These are phyloP conservation scores for Papiliotrema laurentii DNA, from an alignment of 1,284 basidiomycete species.

Conservation along the genomic window DNA sequence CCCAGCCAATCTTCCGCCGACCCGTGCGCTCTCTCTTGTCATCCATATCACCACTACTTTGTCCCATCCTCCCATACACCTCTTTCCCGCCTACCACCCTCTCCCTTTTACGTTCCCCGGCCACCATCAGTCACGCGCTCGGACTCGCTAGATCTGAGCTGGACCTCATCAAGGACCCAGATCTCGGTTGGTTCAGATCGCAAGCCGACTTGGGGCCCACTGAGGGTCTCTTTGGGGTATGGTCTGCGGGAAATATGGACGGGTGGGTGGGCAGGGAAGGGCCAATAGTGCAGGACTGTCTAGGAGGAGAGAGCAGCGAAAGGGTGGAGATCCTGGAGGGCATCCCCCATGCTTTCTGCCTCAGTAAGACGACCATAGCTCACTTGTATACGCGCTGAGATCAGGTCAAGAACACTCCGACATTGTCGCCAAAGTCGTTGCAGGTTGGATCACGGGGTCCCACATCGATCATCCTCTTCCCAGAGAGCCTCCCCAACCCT, in stretches of 20 bases:
- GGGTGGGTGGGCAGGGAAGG: conserved; percentile 44
- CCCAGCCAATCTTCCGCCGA: conserved; percentile 42
- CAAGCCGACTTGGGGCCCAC: conserved; percentile 12
- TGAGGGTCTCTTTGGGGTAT: conserved; percentile 28
- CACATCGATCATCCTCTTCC: not conserved
- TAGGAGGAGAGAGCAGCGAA: conserved; percentile 24
- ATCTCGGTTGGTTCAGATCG: conserved; percentile 32
- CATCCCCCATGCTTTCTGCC: conserved; percentile 41
- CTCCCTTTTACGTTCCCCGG: conserved; percentile 32
- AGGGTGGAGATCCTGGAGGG: conserved; percentile 25
- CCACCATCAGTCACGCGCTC: conserved; percentile 35
- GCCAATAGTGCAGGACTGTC: conserved; percentile 23
- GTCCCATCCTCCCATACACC: conserved; percentile 30
- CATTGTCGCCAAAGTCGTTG: conserved; percentile 30
- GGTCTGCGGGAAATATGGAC: conserved; percentile 31
- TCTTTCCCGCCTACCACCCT: conserved; percentile 28
- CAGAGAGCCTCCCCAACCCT: no score
- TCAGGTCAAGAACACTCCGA: conserved; percentile 29
- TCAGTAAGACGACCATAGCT: conserved; percentile 25
- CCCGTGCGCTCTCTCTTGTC: conserved; percentile 30
- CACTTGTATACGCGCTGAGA: not conserved
- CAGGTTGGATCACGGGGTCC: conserved; percentile 23
- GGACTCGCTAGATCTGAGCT: conserved; percentile 43
- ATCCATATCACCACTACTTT: conserved; percentile 20
- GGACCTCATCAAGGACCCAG: conserved; percentile 33